Base-by-base conservation (phyloP, 805 yeast genomes). In the Ogataea paradorogensis region DNA sequence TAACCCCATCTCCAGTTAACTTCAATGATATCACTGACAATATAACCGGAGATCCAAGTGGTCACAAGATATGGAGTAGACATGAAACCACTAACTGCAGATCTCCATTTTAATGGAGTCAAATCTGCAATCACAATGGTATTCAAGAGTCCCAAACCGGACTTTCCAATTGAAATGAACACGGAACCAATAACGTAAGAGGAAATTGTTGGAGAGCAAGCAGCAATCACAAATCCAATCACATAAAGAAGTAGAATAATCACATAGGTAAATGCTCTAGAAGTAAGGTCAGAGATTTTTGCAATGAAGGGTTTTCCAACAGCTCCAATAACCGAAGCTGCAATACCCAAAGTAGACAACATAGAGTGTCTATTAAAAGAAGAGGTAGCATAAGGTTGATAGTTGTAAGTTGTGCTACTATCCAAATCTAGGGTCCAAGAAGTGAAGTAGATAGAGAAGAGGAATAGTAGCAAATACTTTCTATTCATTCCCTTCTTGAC, bases 1-100 rank as follows among this genome's bases (percentile, higher is more conserved):
- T 68, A 70, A 16, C 78, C 79, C 70, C 72, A 67, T 51, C 75
- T 61, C 79, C 79, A 74, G 38, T 66, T 63, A 14, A 42, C 50
- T 27, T 45, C 49, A 9, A 59, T 50, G 14, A 71, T 53, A 24
- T 58, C 55, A 3, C 51, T 46, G 7, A 54, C 67, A 40, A 67
- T 65, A 4, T 52, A 55, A 35, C 74, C 74, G 13, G 70, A 51
- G 42, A 66, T 53, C 72, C 72, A 71, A 15, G 66, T 59, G 40
- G 61, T 70, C 43, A 65, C 58, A 38, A 69, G 48, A 45, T 56
- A 70, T 18, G 76, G 76, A 9, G 66, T 42, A 15, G 62, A 37
- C 10, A 64, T 43, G 31, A 53, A 14, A 10, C 53, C 40, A 15
- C 23, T 34, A 11, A 50, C 30, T 14, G 57, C 44, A 14, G 56